Base-by-base conservation (phyloP, 192 early-diverging fungal species). In the Obelidium mucronatum region DNA sequence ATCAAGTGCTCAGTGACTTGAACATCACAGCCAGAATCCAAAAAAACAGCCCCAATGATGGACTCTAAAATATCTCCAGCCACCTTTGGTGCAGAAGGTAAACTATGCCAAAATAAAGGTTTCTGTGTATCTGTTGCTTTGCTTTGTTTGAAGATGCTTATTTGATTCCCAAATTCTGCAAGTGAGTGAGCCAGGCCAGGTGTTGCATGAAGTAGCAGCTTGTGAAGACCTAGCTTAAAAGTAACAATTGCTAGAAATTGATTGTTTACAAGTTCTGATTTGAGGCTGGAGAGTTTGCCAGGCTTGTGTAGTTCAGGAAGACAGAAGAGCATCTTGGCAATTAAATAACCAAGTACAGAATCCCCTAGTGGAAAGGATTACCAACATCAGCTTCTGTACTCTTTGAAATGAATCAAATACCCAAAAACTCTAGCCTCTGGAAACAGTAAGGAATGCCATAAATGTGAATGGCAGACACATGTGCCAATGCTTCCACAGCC, bases 51-150 rank as follows among this genome's bases (percentile, higher is more conserved):
- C 2, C 96, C 96, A 15, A 95, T 42, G 42, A 96, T 86, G 42
- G 93, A 91, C 80, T 98, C 96, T n/a, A 96, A 85, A 1, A 96
- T 77, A 83, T 98, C 96, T 6, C 92, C 92, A 52, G 94, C 76
- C 0, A 93, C 91, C 70, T 98, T 98, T 28, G 96, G 96, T n/a
- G 95, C 88, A 11, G 84, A 83, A n/a, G 77, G 66, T 68, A 93
- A 74, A 37, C 91, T 80, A 40, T 85, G 83, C 95, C 95, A 95
- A 71, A 92, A 95, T 61, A 94, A 92, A 80, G 39, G 17, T 22
- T 5, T 28, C n/a, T n/a, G n/a, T 15, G 24, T 51, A n/a, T n/a
- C n/a, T n/a, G n/a, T n/a, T n/a, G n/a, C n/a, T n/a, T n/a, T n/a
- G 22, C 5, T 19, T 33, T 68, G 22, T 26, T 53, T 82, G 67